These are phyloP conservation scores for Citrus trifoliata DNA, from an alignment of 345 rosid species.

Conservation along the genomic window DNA sequence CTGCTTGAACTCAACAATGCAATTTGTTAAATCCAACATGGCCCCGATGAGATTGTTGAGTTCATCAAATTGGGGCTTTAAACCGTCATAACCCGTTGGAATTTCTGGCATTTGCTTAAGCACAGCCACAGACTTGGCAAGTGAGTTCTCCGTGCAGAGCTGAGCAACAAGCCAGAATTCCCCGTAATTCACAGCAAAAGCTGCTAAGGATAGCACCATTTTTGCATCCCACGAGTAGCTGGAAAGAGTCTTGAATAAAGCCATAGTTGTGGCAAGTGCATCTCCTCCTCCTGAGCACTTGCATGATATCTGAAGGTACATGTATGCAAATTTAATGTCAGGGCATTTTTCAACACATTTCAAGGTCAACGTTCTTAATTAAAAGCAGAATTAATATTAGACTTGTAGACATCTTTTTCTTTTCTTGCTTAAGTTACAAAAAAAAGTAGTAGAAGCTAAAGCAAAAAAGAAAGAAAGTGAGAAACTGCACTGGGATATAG, in stretches of 20 bases:
- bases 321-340: background rate
- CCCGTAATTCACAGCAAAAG: constrained; percentile 42
- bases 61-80: constrained; percentile 41
- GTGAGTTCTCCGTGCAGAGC: constrained; percentile 24
- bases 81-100: too few relatives aligned
- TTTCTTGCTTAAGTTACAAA: background rate
- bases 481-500: background rate
- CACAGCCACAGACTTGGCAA: too few relatives aligned
- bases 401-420: background rate
- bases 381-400: too few relatives aligned
- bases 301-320: constrained; percentile 34
- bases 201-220: constrained; percentile 44
- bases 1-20: constrained; percentile 42
- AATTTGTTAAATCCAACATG: constrained; percentile 48
- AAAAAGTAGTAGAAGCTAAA: background rate
- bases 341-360: background rate
- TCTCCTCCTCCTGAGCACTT: constrained; percentile 48
- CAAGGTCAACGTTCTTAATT: too few relatives aligned
- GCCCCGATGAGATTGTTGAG: constrained; percentile 39
- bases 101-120: too few relatives aligned
- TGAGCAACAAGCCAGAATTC: constrained; percentile 39
- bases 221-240: constrained; percentile 51
- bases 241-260: constrained; percentile 33
- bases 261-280: constrained; percentile 38
- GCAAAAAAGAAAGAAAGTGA: background rate